Evolutionary conservation across 768 basidiomycete species (phyloP).

Genomic region (Suillus ampliporus): DNA sequence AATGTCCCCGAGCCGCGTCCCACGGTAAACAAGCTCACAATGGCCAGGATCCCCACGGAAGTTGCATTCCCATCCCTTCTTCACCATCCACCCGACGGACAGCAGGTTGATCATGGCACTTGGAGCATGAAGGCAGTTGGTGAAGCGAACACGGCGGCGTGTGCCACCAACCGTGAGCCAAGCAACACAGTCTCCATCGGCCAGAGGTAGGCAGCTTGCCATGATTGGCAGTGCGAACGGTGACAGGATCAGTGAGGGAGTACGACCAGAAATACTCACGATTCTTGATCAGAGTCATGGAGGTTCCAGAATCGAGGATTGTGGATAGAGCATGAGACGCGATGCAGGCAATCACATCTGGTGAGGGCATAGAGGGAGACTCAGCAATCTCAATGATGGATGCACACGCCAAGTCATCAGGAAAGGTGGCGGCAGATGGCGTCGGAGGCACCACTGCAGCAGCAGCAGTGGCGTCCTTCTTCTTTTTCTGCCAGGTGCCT

Average conservation of each 20-base stretch:
- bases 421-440: neutral
- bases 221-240: constrained; percentile 2
- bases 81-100: neutral
- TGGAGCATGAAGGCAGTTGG: neutral
- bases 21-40: neutral
- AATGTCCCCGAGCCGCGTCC: neutral
- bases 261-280: neutral
- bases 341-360: neutral
- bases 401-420: neutral
- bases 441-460: too few relatives aligned
- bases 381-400: neutral
- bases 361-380: neutral
- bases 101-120: neutral
- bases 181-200: constrained; percentile 4
- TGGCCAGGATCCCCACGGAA: neutral
- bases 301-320: neutral
- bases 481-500: too few relatives aligned
- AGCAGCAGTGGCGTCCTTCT: too few relatives aligned
- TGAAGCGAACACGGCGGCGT: neutral
- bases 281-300: constrained; percentile 3
- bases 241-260: neutral
- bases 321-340: neutral
- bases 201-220: constrained; percentile 2
- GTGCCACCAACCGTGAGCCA: neutral
- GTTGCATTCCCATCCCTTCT: neutral